Percentiles rank a stretch among this genome's conserved stretches.
Evolutionary conservation across 257 asterid species (phyloP).

Genomic region (Thymus quinquecostatus): DNA sequence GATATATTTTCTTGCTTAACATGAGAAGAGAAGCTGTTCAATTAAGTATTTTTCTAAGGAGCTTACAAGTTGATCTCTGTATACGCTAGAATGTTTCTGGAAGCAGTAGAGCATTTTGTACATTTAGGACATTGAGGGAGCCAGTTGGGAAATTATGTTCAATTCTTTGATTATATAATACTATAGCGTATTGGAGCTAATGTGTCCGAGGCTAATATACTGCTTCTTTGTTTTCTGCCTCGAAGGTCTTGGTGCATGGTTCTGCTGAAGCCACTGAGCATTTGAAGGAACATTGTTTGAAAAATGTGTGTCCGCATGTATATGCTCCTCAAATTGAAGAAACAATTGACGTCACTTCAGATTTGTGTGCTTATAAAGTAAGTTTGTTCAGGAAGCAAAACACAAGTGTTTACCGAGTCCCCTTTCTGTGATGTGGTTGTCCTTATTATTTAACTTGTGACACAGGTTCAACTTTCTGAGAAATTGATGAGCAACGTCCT

Average conservation of each 20-base stretch:
- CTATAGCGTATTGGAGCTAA: conserved; percentile 13
- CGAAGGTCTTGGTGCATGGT: conserved; percentile 96
- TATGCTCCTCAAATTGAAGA: conserved; percentile 96
- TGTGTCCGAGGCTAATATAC: conserved; percentile 20
- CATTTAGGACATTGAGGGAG: conserved; percentile 14
- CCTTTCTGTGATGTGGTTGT: conserved; percentile 31
- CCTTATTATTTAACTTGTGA: conserved; percentile 35
- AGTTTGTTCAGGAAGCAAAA: conserved; percentile 29
- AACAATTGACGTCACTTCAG: conserved; percentile 96
- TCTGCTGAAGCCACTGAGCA: conserved; percentile 99
- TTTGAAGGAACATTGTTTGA: conserved; percentile 86
- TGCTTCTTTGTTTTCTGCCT: conserved; percentile 34
- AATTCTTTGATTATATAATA: conserved; percentile 6
- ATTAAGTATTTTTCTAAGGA: not conserved
- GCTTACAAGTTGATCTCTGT: not conserved
- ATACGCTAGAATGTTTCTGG: conserved; percentile 10
- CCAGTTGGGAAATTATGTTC: conserved; percentile 2
- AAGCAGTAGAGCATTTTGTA: conserved; percentile 7
- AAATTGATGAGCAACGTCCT: conserved; percentile 85
- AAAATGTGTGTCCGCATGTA: conserved; percentile 83
- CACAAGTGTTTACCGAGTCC: conserved; percentile 7
- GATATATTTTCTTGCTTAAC: conserved; percentile 24
- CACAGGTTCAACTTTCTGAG: conserved; percentile 94
- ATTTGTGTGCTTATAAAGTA: conserved; percentile 95
- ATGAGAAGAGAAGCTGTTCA: conserved; percentile 23